Percentiles rank a stretch among this genome's conserved stretches.
Evolutionary conservation across 495 filamentous ascomycete genomes (phyloP).

Genomic region (Usnea hakonensis): DNA sequence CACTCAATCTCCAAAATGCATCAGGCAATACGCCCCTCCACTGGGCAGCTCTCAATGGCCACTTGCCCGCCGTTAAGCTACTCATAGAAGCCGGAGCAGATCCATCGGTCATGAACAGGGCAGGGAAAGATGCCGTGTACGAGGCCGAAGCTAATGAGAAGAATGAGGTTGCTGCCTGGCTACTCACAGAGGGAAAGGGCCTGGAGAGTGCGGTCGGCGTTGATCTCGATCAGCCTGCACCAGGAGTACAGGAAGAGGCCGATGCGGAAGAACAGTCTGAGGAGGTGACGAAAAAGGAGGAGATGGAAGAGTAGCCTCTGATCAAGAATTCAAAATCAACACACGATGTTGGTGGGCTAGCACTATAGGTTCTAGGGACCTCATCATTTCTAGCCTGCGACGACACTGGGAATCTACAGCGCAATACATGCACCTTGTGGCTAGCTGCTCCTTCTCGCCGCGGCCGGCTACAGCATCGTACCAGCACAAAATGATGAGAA

Average conservation of each 20-base stretch:
- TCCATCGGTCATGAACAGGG: constrained; percentile 63
- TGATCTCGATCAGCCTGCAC: not conserved
- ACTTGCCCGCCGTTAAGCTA: constrained; percentile 67
- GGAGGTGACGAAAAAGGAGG: constrained; percentile 1
- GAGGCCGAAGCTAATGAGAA: constrained; percentile 71
- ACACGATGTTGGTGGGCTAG: not conserved
- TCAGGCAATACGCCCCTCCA: constrained; percentile 85
- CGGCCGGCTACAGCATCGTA: too few relatives aligned
- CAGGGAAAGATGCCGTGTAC: constrained; percentile 78
- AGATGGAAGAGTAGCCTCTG: not conserved
- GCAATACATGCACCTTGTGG: not conserved
- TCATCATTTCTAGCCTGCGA: too few relatives aligned
- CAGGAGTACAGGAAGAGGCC: not conserved
- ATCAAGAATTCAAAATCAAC: not conserved
- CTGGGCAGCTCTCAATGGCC: constrained; percentile 86
- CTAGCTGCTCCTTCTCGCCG: too few relatives aligned
- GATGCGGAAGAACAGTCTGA: not conserved
- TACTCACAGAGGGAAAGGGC: constrained; percentile 46
- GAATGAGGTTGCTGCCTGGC: constrained; percentile 57
- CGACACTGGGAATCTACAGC: not conserved
- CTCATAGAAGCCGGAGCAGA: constrained; percentile 69
- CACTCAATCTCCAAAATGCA: constrained; percentile 57
- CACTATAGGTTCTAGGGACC: too few relatives aligned
- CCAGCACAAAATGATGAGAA: too few relatives aligned
- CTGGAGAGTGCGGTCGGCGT: constrained; percentile 26